Conservation (phyloP, 139 green algal species). For the Tetraselmis chui region DNA sequence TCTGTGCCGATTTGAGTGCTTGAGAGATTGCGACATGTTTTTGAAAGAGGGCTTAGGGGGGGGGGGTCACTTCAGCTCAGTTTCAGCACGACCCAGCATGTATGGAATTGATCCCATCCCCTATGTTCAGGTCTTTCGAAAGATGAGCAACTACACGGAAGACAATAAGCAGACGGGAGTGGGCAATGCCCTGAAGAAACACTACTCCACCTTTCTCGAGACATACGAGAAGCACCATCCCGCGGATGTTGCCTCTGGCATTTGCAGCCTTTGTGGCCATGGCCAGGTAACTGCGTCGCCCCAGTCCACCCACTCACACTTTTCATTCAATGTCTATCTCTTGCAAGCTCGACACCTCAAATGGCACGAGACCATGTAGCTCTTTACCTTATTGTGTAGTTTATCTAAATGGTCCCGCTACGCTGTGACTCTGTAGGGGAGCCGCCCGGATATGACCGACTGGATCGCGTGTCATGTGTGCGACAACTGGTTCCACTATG, state of each 20-base stretch:
- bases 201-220: conserved; percentile 68
- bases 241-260: neutral
- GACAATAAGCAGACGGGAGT: conserved; percentile 71
- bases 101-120: too few relatives aligned
- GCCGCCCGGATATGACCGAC: neutral
- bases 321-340: neutral
- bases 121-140: conserved; percentile 51
- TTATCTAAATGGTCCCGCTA: too few relatives aligned
- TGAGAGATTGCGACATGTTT: too few relatives aligned
- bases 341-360: neutral
- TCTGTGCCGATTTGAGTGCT: too few relatives aligned
- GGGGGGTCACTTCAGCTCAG: too few relatives aligned
- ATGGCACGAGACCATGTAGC: too few relatives aligned
- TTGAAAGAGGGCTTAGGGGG: too few relatives aligned
- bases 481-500: neutral
- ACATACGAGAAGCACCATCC: conserved; percentile 58
- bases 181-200: conserved; percentile 78
- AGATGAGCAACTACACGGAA: conserved; percentile 65
- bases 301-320: neutral
- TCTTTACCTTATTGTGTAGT: too few relatives aligned
- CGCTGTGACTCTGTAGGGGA: neutral
- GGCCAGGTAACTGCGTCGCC: neutral
- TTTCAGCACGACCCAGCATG: too few relatives aligned
- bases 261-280: neutral
- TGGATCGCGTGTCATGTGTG: neutral